Conservation (phyloP, 179 eudicot species). For the Carnegiea gigantea region DNA sequence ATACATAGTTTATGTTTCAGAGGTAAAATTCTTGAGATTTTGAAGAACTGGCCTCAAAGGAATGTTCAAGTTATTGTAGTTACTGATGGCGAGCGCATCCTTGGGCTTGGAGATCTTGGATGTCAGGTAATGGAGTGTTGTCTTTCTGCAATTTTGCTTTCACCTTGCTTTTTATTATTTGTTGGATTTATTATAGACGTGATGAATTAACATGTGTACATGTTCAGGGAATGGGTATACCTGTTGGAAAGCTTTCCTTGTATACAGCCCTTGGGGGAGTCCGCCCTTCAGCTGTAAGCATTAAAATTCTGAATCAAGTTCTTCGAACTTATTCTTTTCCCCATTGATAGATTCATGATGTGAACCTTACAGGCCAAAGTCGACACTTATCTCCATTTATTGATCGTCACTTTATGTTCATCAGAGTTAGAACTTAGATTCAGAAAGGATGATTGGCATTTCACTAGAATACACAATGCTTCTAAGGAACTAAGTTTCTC, state of each 20-base stretch:
- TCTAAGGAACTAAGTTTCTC: background rate
- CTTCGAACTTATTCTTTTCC: background rate
- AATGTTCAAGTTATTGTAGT: conserved; percentile 89
- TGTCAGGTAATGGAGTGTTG: conserved; percentile 58
- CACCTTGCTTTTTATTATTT: background rate
- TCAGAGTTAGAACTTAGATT: too few species aligned
- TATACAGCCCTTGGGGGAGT: conserved; percentile 96
- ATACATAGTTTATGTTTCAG: conserved; percentile 38
- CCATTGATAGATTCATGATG: background rate
- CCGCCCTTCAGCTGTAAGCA: conserved; percentile 88
- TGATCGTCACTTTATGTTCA: too few species aligned
- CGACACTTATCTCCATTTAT: too few species aligned
- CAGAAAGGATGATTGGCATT: too few species aligned
- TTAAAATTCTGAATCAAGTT: background rate
- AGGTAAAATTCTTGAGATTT: conserved; percentile 73
- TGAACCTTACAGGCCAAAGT: too few species aligned
- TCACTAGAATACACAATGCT: too few species aligned
- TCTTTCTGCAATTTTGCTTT: conserved; percentile 1
- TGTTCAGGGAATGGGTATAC: conserved; percentile 93
- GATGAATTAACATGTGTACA: conserved; percentile 8
- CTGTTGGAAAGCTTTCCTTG: conserved; percentile 90
- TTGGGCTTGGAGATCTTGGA: conserved; percentile 96
- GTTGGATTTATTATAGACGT: background rate
- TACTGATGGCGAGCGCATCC: conserved; percentile 92
- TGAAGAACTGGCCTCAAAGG: conserved; percentile 91